These are phyloP conservation scores for Raddia distichophylla DNA, from an alignment of 176 grass and related monocot species.

Conservation along the genomic window DNA sequence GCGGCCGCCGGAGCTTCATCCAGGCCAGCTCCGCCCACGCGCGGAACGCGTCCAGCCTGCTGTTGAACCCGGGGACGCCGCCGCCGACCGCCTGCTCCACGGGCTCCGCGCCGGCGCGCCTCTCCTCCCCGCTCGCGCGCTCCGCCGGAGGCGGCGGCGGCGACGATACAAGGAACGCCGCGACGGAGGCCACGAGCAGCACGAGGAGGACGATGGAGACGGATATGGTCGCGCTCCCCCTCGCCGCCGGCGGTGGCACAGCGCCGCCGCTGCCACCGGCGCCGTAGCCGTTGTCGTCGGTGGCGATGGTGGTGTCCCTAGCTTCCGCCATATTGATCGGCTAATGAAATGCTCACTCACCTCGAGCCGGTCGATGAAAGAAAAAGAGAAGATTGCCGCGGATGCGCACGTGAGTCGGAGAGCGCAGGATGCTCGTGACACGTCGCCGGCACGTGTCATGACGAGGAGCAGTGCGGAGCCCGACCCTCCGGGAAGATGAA, in stretches of 20 bases:
- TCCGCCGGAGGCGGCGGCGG: slow-evolving; percentile 4
- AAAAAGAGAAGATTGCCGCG: not conserved
- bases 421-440: not conserved
- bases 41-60: slow-evolving; percentile 57
- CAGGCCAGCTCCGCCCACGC: slow-evolving; percentile 56
- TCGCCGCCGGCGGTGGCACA: not conserved
- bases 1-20: slow-evolving; percentile 56
- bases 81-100: slow-evolving; percentile 71
- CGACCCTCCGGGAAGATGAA: not conserved
- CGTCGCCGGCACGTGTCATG: slow-evolving; percentile 8
- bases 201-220: slow-evolving; percentile 44
- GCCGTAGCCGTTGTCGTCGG: not conserved
- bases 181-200: slow-evolving; percentile 50
- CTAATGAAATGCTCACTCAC: not conserved
- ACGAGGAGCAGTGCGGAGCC: not conserved
- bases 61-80: slow-evolving; percentile 54
- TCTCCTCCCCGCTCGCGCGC: not conserved
- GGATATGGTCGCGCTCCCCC: slow-evolving; percentile 26
- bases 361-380: not conserved
- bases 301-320: not conserved
- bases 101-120: slow-evolving; percentile 29
- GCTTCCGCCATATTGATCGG: not conserved
- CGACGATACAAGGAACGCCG: slow-evolving; percentile 21
- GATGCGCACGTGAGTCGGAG: not conserved
- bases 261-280: not conserved